Evolutionary conservation across 768 basidiomycete species (phyloP), one percentile per base, ranked within the genome.

Genomic region (Leccinum incarnatum): DNA sequence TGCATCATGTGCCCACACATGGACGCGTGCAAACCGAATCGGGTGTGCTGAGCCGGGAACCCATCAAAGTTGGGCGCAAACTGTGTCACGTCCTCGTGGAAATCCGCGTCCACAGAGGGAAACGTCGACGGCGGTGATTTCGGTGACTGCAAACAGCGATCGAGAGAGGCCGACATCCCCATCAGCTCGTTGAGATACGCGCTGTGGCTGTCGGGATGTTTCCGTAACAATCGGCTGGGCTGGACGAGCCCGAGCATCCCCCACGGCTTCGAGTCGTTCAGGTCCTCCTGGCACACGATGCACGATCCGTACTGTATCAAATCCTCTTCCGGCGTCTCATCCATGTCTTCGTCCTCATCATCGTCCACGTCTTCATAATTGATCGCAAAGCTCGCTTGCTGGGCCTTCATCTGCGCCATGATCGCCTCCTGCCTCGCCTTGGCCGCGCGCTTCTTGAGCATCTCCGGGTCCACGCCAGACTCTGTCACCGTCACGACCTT

Each of bases 1-100:
- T 99, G 97, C 95, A 99, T 98, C 81, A 95, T 85, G 69, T 98
- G 97, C 32, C 88, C 93, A 72, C 96, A 98, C 40, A 93, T 87
- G 1, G 95, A 94, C 10, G 88, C 77, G 68, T 95, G 81, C 12
- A 98, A 77, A 2, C 95, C 95, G 69, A 96, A 96, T 27, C 88
- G 86, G 2, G 89, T 89, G 60, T 84, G 84, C 40, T 81, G 79
- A 0, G 82, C 63, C 0, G 89, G 85, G 70, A 91, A 91, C 0
- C 86, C 89, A 63, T 91, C 88, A 63, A 92, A 91, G 63, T 82
- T 84, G 10, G 81, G 71, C 79, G 87, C 71, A 79, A 86, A 51
- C 61, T 70, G 58, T 51, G 61, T 57, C 30, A 73, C 65, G 7
- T 72, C 62, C 51, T 75, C 72, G 48, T 72, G 53, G n/a, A 60